Evolutionary conservation across 208 protist genomes (phyloP).

Genomic region (Acanthamoeba rhysodes): DNA sequence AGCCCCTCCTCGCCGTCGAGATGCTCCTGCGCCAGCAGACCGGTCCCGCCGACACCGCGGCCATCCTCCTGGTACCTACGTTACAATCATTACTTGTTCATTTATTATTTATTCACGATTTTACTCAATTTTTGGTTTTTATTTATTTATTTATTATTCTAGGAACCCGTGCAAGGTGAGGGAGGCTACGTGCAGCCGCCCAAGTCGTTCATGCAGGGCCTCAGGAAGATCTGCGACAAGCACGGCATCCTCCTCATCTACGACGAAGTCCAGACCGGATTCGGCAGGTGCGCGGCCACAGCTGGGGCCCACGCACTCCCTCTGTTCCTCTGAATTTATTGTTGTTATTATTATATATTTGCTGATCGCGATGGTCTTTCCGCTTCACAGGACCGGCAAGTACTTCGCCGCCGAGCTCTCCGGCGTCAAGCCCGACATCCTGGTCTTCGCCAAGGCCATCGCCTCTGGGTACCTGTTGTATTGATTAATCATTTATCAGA

Average conservation of each 20-base stretch:
- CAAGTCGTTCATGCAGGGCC: conserved; percentile 70
- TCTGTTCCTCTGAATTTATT: too few species aligned
- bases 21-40: conserved; percentile 83
- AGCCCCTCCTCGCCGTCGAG: conserved; percentile 77
- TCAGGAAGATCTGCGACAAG: conserved; percentile 73
- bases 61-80: conserved; percentile 81
- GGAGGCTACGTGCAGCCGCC: conserved; percentile 67
- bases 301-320: too few species aligned
- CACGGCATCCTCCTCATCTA: conserved; percentile 65
- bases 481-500: neutral
- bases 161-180: conserved; percentile 82
- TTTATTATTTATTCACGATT: neutral
- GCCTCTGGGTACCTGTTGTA: conserved; percentile 14
- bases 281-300: conserved; percentile 59
- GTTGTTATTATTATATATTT: too few species aligned
- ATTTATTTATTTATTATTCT: too few species aligned
- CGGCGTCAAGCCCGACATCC: conserved; percentile 83
- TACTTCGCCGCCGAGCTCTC: conserved; percentile 85
- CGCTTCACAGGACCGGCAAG: conserved; percentile 79
- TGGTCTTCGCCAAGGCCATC: conserved; percentile 68
- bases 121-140: neutral
- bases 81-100: neutral
- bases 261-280: conserved; percentile 89
- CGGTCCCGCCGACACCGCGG: conserved; percentile 77
- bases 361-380: neutral